Percentiles rank a stretch among this genome's conserved stretches.
Evolutionary conservation across 176 grass and related monocot genomes (phyloP).

Genomic region (Avena sativa): DNA sequence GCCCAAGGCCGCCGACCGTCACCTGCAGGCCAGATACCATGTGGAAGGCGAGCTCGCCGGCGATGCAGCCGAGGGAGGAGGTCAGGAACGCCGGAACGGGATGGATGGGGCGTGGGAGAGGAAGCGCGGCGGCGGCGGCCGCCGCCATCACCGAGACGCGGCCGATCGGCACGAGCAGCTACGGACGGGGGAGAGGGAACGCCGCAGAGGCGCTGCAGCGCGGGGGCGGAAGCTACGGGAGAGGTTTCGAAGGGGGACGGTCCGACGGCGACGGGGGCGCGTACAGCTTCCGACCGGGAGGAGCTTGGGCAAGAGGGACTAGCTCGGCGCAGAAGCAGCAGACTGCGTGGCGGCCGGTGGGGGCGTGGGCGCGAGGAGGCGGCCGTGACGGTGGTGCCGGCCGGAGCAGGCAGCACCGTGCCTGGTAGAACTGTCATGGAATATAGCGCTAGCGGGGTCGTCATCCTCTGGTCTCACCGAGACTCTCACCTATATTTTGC

Average conservation of each 20-base stretch:
- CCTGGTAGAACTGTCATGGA: not conserved
- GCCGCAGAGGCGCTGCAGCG: not conserved
- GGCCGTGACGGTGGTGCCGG: not conserved
- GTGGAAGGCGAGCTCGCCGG: slow-evolving; percentile 30
- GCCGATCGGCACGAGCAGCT: not conserved
- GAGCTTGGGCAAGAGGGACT: not conserved
- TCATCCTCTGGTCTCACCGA: too few relatives aligned
- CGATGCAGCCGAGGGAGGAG: slow-evolving; percentile 22
- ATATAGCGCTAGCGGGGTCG: too few relatives aligned
- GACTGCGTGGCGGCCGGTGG: slow-evolving; percentile 13
- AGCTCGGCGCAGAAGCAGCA: not conserved
- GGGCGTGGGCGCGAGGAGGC: slow-evolving; percentile 4
- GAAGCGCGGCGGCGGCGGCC: not conserved
- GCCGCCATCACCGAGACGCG: not conserved
- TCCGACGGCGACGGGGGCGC: not conserved
- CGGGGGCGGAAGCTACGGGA: not conserved
- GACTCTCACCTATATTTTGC: too few relatives aligned
- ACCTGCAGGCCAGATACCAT: slow-evolving; percentile 8
- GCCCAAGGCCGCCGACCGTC: not conserved
- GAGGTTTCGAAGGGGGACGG: not conserved
- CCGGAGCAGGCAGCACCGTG: not conserved
- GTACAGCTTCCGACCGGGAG: not conserved
- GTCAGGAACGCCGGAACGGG: slow-evolving; percentile 34
- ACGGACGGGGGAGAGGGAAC: not conserved
- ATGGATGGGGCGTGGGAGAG: slow-evolving; percentile 43